phyloP scores from a whole-genome alignment of 2,329 filamentous ascomycete species.

The Tolypocladium tundrense region DNA sequence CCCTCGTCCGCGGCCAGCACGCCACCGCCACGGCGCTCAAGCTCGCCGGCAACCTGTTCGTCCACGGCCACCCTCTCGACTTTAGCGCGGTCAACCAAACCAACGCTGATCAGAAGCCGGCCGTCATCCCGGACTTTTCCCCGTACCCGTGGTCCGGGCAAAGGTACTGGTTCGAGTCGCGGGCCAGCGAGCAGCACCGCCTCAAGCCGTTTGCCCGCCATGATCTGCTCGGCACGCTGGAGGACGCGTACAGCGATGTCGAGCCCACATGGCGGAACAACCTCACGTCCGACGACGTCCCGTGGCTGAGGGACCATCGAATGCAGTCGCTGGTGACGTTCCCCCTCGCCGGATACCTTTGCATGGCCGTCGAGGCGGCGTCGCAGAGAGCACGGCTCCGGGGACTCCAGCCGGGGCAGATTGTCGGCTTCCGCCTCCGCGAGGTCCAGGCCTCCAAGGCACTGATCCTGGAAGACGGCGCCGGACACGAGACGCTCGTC shows the following conservation, averaged over 20 bases:
- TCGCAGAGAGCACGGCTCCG: slow-evolving; percentile 20
- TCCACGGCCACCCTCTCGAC: slow-evolving; percentile 31
- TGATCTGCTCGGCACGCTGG: slow-evolving; percentile 35
- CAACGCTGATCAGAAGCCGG: slow-evolving; percentile 3
- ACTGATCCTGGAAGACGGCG: slow-evolving; percentile 14
- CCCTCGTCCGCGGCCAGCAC: slow-evolving; percentile 41
- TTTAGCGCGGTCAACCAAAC: slow-evolving; percentile 35
- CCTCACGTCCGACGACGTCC: slow-evolving; percentile 34
- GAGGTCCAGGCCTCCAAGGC: slow-evolving; percentile 17
- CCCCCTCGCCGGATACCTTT: slow-evolving; percentile 41
- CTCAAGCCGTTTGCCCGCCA: slow-evolving; percentile 28
- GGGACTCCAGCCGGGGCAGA: slow-evolving; percentile 10
- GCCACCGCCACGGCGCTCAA: slow-evolving; percentile 34
- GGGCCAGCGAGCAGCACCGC: slow-evolving; percentile 30
- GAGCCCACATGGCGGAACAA: slow-evolving; percentile 40
- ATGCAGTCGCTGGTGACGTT: slow-evolving; percentile 47
- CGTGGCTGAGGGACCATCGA: slow-evolving; percentile 48
- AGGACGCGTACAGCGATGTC: slow-evolving; percentile 31
- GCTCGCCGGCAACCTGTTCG: slow-evolving; percentile 32
- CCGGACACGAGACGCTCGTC: slow-evolving; percentile 14
- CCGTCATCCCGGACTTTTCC: slow-evolving; percentile 30
- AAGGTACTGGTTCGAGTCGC: slow-evolving; percentile 37
- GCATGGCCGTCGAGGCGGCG: slow-evolving; percentile 40
- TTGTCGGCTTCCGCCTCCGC: slow-evolving; percentile 10
- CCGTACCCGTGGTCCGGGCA: slow-evolving; percentile 39